These are phyloP conservation scores for Nicotiana knightiana DNA, from an alignment of 257 asterid species.

Conservation along the genomic window DNA sequence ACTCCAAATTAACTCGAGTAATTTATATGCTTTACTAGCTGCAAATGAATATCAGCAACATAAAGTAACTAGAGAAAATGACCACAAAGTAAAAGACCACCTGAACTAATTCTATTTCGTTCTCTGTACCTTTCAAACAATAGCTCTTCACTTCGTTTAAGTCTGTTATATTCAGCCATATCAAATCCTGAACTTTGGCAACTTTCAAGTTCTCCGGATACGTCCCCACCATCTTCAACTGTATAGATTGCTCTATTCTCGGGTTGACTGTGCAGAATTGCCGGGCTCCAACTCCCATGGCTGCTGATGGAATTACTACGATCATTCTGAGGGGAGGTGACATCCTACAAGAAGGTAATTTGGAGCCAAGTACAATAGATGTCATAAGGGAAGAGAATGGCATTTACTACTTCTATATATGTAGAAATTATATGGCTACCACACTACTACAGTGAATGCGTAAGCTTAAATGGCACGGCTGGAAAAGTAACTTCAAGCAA, in stretches of 20 bases:
- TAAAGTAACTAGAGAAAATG: constrained; percentile 23
- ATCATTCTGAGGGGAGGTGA: constrained; percentile 31
- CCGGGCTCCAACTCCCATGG: constrained; percentile 67
- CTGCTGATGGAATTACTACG: constrained; percentile 50
- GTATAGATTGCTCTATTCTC: not conserved
- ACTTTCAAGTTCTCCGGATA: constrained; percentile 11
- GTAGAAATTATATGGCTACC: not conserved
- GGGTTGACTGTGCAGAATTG: constrained; percentile 14
- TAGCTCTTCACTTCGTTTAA: constrained; percentile 39
- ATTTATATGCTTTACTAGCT: not conserved
- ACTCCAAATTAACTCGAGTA: not conserved
- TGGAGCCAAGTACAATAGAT: not conserved
- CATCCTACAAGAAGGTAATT: not conserved
- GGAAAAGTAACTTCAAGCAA: not conserved
- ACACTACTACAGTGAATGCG: not conserved
- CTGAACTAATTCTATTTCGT: constrained; percentile 52
- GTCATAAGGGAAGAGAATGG: not conserved
- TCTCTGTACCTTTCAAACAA: constrained; percentile 59
- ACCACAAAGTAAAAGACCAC: constrained; percentile 60
- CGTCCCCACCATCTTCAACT: constrained; percentile 15
- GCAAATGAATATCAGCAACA: not conserved
- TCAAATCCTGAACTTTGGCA: constrained; percentile 33
- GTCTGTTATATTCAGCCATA: constrained; percentile 48
- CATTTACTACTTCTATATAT: not conserved
- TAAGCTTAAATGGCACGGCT: not conserved